Percentiles rank a stretch among this genome's conserved stretches.
phyloP scores from a whole-genome alignment of 2,329 filamentous ascomycete species.

The Diaporthe australafricana region DNA sequence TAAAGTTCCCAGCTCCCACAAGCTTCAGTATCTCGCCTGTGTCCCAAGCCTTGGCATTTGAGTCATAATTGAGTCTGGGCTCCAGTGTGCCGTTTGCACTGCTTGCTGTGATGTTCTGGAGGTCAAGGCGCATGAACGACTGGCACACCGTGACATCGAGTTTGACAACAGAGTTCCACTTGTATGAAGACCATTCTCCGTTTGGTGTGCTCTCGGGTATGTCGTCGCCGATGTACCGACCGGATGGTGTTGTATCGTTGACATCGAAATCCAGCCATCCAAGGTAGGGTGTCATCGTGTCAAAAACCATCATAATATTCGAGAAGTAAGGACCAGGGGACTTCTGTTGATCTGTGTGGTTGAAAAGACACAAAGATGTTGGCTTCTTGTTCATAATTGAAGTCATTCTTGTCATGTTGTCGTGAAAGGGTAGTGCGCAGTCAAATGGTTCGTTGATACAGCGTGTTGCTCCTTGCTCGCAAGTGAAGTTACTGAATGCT shows the following conservation, averaged over 20 bases:
- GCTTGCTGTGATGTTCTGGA: neutral
- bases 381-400: conserved; percentile 1
- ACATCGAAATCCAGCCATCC: neutral
- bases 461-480: neutral
- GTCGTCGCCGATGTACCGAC: neutral
- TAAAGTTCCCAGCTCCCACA: neutral
- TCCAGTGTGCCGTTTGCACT: neutral
- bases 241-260: neutral
- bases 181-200: neutral
- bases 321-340: neutral
- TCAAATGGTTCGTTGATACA: neutral
- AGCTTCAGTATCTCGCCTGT: neutral
- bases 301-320: neutral
- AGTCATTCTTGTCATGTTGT: neutral
- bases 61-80: neutral
- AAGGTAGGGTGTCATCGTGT: neutral
- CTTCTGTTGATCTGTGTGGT: neutral
- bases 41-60: neutral
- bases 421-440: neutral
- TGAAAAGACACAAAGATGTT: neutral
- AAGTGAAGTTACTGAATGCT: neutral
- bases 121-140: neutral
- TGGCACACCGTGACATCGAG: neutral
- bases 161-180: neutral
- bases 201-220: neutral